Base-by-base conservation (phyloP, 176 grass and related monocot genomes). In the Phragmites australis region DNA sequence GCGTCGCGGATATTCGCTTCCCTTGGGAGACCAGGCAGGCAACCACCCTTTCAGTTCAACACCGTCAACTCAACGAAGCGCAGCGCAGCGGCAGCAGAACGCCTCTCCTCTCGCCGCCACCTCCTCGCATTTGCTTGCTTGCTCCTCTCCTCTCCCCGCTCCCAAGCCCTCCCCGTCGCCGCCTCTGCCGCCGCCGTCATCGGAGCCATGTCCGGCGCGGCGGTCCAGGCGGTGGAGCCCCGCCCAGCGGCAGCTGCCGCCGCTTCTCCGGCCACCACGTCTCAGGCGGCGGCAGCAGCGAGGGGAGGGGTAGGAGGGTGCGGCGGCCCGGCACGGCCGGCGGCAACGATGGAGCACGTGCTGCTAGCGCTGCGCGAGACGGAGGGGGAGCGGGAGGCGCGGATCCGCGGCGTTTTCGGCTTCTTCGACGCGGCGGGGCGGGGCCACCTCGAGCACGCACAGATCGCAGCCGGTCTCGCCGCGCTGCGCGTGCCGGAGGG, bases 331-430 rank as follows among this genome's bases (percentile, higher is more conserved):
- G 88, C 83, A 40, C 74, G 81, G 75, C 88, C 80, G 65, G 87
- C 90, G 9, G 88, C 85, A 17, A 85, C 79, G 74, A 81, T 93
- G 71, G 93, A 93, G 75, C 93, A 97, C 67, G 93, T 97, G 56
- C 88, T 89, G 18, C 85, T 91, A 58, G 93, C 90, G 75, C 83
- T 97, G 68, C 83, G 83, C 32, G 90, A 97, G 84, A 90, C 93
- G 57, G 81, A 90, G 83, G 90, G 87, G 59, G 93, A 90, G 81
- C 50, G 90, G 54, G 93, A 97, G 64, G 64, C 81, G 52, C 90
- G 93, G 80, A 93, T 93, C 85, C 85, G 83, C 43, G 89, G 67
- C 80, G 86, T 93, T 31, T 97, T 97, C 76, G 89, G 40, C 34
- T 97, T 88, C 90, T 97, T 97, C 71, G 93, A 93, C 66, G 76